Evolutionary conservation across 2,329 filamentous ascomycete genomes (phyloP), one percentile per base, ranked within the genome.

Genomic region (Diaporthe sp.): DNA sequence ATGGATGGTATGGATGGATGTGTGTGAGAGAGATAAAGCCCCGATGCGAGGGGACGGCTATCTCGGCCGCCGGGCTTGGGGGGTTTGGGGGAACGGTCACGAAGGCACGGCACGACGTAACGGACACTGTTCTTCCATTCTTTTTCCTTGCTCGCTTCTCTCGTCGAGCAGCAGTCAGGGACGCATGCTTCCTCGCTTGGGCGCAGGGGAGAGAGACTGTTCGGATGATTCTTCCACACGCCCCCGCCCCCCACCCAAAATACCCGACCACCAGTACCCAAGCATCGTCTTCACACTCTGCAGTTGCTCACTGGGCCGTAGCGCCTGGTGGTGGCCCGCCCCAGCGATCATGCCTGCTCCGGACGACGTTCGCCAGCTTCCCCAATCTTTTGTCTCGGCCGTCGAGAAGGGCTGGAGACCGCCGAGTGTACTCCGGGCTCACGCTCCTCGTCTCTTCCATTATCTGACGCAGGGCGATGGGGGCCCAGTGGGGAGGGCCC

Each of bases 331-430:
- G 22, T 55, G 42, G 55, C 28, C 22, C 31, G 39, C 25, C 12
- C 22, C 63, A 49, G 47, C 63, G 42, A 63, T 57, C 37, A 74
- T 63, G 61, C 63, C 44, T 74, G 74, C 55, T 55, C 53, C 71
- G 74, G 61, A 57, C 65, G 53, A 65, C 44, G n/a, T 10, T 57
- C 74, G 34, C 67, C 53, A 60, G 60, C 51, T 20, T 8, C 51
- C 22, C 44, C 55, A 37, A 17, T 22, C 44, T 25, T 47, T 15
- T 75, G 67, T 75, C 73, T 75, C 28, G 61, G 73, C 39, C 73
- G 20, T 31, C 42, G 6, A 58, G 20, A 17, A 28, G 42, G 5
- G 17, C 22, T 34, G 61, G 61, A 47, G 42, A 67, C 61, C 42
- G 61, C 61, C 61, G 61, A 49, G 61, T 17, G 28, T 49, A 31